These are phyloP conservation scores for Exophiala aquamarina DNA, from an alignment of 2,329 filamentous ascomycete genomes.

Conservation along the genomic window DNA sequence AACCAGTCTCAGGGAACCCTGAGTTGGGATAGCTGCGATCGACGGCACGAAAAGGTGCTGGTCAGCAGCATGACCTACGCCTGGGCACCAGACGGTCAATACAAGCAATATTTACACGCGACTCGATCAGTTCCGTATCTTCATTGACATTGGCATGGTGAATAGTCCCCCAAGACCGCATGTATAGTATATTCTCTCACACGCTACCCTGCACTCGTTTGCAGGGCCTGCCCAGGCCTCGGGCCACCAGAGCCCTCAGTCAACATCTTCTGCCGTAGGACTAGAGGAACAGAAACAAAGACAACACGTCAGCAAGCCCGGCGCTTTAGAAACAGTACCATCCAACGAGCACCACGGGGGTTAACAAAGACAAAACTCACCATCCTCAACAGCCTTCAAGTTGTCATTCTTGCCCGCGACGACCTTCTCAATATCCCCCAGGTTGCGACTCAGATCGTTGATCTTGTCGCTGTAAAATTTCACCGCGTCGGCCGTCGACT, in stretches of 20 bases:
- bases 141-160: no score
- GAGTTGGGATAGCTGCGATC: no score
- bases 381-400: slow-evolving; percentile 83
- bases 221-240: slow-evolving; percentile 3
- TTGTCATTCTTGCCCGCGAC: slow-evolving; percentile 78
- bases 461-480: slow-evolving; percentile 70
- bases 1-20: no score
- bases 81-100: no score
- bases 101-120: no score
- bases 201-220: slow-evolving; percentile 31
- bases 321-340: no score
- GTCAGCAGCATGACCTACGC: no score
- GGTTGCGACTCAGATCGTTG: slow-evolving; percentile 62
- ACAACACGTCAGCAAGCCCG: no score
- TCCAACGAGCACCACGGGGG: neutral
- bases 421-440: slow-evolving; percentile 68
- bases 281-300: slow-evolving; percentile 30
- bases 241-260: slow-evolving; percentile 37
- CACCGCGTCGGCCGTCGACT: slow-evolving; percentile 63
- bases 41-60: no score
- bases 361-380: slow-evolving; percentile 46
- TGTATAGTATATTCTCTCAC: no score
- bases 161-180: neutral
- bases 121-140: no score
- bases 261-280: slow-evolving; percentile 54